Evolutionary conservation across 495 filamentous ascomycete species (phyloP).

Genomic region (Filosporella fistucella): DNA sequence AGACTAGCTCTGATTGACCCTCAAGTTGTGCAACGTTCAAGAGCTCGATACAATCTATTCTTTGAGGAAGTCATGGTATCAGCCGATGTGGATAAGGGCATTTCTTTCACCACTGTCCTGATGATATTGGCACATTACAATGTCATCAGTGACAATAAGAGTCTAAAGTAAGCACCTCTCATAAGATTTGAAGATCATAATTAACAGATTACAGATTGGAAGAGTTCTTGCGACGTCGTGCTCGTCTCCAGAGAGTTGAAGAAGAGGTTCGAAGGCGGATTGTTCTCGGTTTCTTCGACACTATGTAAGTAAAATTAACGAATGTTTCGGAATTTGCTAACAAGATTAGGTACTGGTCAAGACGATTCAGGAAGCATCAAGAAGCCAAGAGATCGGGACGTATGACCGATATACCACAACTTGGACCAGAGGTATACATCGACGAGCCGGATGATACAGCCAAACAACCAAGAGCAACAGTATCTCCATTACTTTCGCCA

Average conservation of each 20-base stretch:
- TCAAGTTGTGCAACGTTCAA: constrained; percentile 61
- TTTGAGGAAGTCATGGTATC: constrained; percentile 96
- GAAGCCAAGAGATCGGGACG: constrained; percentile 64
- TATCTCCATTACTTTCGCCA: constrained; percentile 21
- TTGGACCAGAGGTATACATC: constrained; percentile 86
- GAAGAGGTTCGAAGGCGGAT: constrained; percentile 86
- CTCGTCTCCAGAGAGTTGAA: constrained; percentile 90
- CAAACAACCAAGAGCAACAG: constrained; percentile 6
- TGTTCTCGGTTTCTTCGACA: constrained; percentile 94
- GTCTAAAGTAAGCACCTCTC: constrained; percentile 57
- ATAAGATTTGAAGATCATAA: neutral
- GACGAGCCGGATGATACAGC: constrained; percentile 43
- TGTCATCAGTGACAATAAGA: constrained; percentile 97
- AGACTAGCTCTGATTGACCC: constrained; percentile 76
- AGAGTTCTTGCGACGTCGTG: constrained; percentile 88
- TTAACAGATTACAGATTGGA: constrained; percentile 56
- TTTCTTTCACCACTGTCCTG: constrained; percentile 88
- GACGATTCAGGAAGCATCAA: constrained; percentile 69
- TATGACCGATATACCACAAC: constrained; percentile 72
- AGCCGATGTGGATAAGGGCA: constrained; percentile 78
- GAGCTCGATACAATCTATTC: constrained; percentile 81
- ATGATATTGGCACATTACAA: constrained; percentile 99
- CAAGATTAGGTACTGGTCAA: constrained; percentile 63
- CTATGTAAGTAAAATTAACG: constrained; percentile 46
- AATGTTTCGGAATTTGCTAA: constrained; percentile 3